phyloP scores from a whole-genome alignment of 2,329 filamentous ascomycete genomes.

The Stachybotrys elegans region DNA sequence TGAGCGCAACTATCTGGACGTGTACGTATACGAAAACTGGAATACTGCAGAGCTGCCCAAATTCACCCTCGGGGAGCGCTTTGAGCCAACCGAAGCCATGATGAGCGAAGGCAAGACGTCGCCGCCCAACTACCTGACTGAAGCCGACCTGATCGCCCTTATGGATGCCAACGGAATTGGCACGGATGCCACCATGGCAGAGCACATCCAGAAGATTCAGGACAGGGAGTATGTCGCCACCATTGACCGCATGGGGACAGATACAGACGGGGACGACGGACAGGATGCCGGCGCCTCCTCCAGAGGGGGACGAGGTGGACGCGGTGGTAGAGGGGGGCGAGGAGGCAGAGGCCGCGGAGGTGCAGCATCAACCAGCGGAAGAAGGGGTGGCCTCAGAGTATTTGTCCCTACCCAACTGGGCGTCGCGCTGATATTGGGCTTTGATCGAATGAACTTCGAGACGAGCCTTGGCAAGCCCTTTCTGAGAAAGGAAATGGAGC shows the following conservation, averaged over 20 bases:
- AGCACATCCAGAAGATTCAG: constrained; percentile 96
- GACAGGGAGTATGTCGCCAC: constrained; percentile 79
- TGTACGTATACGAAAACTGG: constrained; percentile 97
- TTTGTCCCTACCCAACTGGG: constrained; percentile 92
- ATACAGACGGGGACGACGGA: constrained; percentile 33
- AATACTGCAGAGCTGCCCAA: constrained; percentile 76
- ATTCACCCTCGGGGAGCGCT: constrained; percentile 73
- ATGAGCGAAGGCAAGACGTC: constrained; percentile 89
- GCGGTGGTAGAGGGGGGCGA: constrained; percentile 34
- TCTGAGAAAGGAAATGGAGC: constrained; percentile 94
- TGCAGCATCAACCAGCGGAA: constrained; percentile 35
- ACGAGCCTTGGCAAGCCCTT: constrained; percentile 94
- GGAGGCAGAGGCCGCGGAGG: constrained; percentile 32
- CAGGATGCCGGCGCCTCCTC: constrained; percentile 29
- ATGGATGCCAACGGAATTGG: constrained; percentile 99
- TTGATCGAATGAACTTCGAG: constrained; percentile 89
- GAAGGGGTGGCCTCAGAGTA: constrained; percentile 60
- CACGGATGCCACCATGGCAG: constrained; percentile 97
- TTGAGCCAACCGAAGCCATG: constrained; percentile 82
- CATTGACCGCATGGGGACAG: constrained; percentile 36
- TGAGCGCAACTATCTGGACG: constrained; percentile 88
- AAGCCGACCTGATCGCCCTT: constrained; percentile 88
- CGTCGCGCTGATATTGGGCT: constrained; percentile 87
- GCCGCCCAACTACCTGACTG: constrained; percentile 81
- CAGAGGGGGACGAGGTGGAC: constrained; percentile 44